Evolutionary conservation across 2,329 filamentous ascomycete genomes (phyloP), one percentile per base, ranked within the genome.

Genomic region (Coleophoma cylindrospora): DNA sequence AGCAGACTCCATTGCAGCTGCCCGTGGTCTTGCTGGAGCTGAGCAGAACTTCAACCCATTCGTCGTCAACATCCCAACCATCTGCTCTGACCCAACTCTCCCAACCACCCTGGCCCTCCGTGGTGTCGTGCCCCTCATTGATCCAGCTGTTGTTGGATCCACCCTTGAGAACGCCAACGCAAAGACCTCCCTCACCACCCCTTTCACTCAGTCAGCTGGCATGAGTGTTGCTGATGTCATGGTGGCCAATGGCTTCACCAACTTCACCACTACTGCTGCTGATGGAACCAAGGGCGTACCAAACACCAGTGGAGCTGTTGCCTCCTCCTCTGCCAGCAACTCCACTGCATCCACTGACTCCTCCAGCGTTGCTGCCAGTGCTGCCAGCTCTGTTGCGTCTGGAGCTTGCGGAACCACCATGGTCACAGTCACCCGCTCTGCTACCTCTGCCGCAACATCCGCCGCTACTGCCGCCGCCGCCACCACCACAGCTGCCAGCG

Each of bases 1-100:
- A 57, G 67, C 74, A n/a, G 69, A 75, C 53, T 81, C 83, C 56
- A 71, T 87, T 51, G 73, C 75, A 13, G 84, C 80, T 17, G 84
- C 84, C 15, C 75, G 75, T 51, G 77, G 76, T 14, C 74, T 87
- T 36, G 83, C 87, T 13, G 76, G 79, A 22, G 83, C 84, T 4
- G 84, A 87, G 73, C 83, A 86, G 68, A 87, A 88, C 76, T 86
- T 86, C 72, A 87, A 87, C 71, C 82, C 81, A 47, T 86, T 82
- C 57, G 77, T 68, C 50, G 75, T 78, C 54, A 70, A 70, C 60
- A 73, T 81, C 34, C 83, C 80, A 15, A 80, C 74, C 54, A 77
- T 89, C 63, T 88, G 85, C 68, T 76, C 72, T 36, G 81, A 88
- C 55, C 69, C 82, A 2, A 70, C 73, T 22, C 77, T 89, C 2